Percentiles rank a stretch among this genome's conserved stretches.
These are phyloP conservation scores for Sequoiadendron giganteum DNA, from an alignment of 75 land plant genomes.

Conservation along the genomic window DNA sequence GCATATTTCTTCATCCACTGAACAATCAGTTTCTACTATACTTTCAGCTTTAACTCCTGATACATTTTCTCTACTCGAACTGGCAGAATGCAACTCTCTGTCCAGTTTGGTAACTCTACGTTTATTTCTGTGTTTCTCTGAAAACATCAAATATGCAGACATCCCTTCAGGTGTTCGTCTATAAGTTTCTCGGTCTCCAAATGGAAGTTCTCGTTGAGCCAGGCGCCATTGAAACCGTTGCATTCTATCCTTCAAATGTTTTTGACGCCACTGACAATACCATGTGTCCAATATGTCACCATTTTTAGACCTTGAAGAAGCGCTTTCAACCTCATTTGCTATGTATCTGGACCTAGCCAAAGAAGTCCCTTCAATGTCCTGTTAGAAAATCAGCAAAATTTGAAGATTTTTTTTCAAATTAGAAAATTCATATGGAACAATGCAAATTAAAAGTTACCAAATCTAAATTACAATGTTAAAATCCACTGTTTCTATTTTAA, in stretches of 20 bases:
- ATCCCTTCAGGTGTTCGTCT: constrained; percentile 71
- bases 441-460: not conserved
- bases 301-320: constrained; percentile 26
- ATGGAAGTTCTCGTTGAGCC: constrained; percentile 39
- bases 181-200: constrained; percentile 48
- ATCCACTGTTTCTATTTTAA: not conserved
- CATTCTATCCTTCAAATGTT: constrained; percentile 35
- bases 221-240: constrained; percentile 30
- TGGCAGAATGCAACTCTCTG: constrained; percentile 4
- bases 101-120: constrained; percentile 42
- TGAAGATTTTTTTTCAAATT: not conserved
- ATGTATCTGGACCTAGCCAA: constrained; percentile 30
- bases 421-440: not conserved
- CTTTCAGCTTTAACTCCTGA: constrained; percentile 17
- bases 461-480: not conserved
- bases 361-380: constrained; percentile 20
- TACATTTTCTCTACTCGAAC: constrained; percentile 15
- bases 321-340: constrained; percentile 29
- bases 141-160: constrained; percentile 48
- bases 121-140: constrained; percentile 48
- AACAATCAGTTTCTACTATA: constrained; percentile 21
- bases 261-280: constrained; percentile 57
- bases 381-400: not conserved
- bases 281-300: constrained; percentile 59
- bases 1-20: constrained; percentile 36